Percentiles rank a stretch among this genome's conserved stretches.
phyloP scores from a whole-genome alignment of 75 land plant genomes.

The Larix kaempferi region DNA sequence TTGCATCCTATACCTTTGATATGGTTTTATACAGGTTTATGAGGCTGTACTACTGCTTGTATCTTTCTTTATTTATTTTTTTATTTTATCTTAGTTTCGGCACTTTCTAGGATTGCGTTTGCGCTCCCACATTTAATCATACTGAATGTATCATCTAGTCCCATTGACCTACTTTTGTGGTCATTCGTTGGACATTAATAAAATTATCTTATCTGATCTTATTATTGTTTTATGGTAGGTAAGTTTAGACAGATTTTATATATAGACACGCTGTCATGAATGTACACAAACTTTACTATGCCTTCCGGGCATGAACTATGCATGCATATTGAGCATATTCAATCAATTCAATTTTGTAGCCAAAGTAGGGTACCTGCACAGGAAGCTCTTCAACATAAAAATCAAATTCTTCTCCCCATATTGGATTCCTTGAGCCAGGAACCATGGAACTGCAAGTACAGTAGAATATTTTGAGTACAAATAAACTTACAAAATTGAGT shows the following conservation, averaged over 20 bases:
- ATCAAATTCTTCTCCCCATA: conserved; percentile 99
- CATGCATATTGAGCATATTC: not conserved
- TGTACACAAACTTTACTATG: not conserved
- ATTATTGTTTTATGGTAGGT: not conserved
- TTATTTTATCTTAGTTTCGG: too few relatives aligned
- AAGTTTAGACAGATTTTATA: too few relatives aligned
- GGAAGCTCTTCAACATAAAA: conserved; percentile 93
- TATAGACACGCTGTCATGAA: not conserved
- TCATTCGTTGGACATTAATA: too few relatives aligned
- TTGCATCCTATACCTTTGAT: too few relatives aligned
- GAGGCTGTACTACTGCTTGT: too few relatives aligned
- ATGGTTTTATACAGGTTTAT: too few relatives aligned
- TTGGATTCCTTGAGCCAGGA: conserved; percentile 98
- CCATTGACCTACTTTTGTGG: too few relatives aligned
- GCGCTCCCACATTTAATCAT: too few relatives aligned
- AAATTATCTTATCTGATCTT: too few relatives aligned
- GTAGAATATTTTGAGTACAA: not conserved
- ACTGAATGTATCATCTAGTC: too few relatives aligned
- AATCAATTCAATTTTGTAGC: not conserved
- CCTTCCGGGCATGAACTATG: not conserved
- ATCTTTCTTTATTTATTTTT: too few relatives aligned
- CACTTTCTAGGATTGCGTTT: too few relatives aligned
- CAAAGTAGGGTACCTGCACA: conserved; percentile 50
- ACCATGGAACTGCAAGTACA: conserved; percentile 79
- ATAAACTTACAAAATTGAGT: not conserved